Base-by-base conservation (phyloP, 2,329 filamentous ascomycete genomes). In the Fusarium guadeloupense region DNA sequence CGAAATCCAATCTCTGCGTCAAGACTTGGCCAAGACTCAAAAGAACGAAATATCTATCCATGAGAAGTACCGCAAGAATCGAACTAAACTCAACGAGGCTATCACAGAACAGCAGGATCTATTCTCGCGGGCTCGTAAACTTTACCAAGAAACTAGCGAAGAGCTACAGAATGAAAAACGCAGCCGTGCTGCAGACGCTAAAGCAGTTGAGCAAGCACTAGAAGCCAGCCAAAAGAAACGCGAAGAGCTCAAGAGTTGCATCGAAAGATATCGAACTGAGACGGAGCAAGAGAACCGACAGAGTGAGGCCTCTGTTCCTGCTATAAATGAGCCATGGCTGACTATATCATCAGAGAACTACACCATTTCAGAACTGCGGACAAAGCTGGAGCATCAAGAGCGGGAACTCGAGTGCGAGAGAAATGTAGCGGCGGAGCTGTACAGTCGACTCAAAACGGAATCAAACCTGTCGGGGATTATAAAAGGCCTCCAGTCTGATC, bases 101-200 rank as follows among this genome's bases (percentile, higher is more conserved):
- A 77, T 80, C 9, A 56, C 64, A 3, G 81, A 84, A 53, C 81
- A 84, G 23, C 79, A 83, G 51, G 66, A 66, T 6, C 70, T 83
- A 2, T 82, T 75, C 59, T 66, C 56, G 4, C 69, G 71, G 33
- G 72, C 74, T 9, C 74, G 70, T 35, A 46, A 70, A 3, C 71
- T 70, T 35, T 77, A 75, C 45, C 55, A 77, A 14, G 57, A 75
- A 3, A 65, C 74, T 0, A 72, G 76, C 10, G 56, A 70, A 2
- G 65, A 78, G 21, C 51, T 82, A 6, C 71, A 69, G 16, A 62
- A 70, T 9, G 74, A 78, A 19, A 70, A 71, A 23, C 47, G 64
- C 3, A 57, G 59, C 10, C 69, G 71, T 4, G 59, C 58, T 12
- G 21, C 62, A 25, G 61, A 71, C 6, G 54, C 64, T 3, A 47